Conservation (phyloP, 148 eudicot genomes). For the Cornus suecica region DNA sequence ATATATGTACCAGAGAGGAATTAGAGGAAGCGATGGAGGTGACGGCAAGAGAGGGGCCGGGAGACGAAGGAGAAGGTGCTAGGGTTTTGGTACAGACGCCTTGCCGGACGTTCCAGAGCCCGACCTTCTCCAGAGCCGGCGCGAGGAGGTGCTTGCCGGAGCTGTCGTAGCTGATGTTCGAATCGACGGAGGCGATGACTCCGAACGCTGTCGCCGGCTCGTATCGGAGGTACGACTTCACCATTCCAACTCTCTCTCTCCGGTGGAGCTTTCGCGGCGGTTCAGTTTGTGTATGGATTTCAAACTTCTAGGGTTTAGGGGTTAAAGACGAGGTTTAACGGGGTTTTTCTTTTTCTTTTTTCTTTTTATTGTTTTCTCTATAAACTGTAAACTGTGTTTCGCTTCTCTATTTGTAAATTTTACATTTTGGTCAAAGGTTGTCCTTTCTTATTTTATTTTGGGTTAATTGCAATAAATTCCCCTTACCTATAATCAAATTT, state of each 20-base stretch:
- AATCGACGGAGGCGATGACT: conserved; percentile 69
- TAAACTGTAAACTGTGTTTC: too few relatives aligned
- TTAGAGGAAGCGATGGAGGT: conserved; percentile 65
- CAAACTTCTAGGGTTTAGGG: not conserved
- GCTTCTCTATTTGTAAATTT: too few relatives aligned
- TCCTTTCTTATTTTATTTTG: too few relatives aligned
- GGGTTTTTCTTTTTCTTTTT: too few relatives aligned
- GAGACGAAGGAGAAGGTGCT: conserved; percentile 45
- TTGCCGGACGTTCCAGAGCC: conserved; percentile 82
- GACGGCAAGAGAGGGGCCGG: conserved; percentile 73
- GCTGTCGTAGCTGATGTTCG: conserved; percentile 69
- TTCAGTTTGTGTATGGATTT: not conserved
- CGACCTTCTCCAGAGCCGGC: conserved; percentile 81
- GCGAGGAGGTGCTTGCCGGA: conserved; percentile 72
- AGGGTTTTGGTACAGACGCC: conserved; percentile 67
- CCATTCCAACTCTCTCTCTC: conserved; percentile 40
- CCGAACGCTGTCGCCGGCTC: conserved; percentile 78
- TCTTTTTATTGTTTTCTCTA: too few relatives aligned
- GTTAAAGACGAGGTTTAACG: too few relatives aligned
- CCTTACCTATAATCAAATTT: too few relatives aligned
- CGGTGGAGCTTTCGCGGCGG: not conserved
- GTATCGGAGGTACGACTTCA: conserved; percentile 83
- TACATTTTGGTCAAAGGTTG: too few relatives aligned
- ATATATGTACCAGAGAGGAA: conserved; percentile 46
- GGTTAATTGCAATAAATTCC: too few relatives aligned